Evolutionary conservation across 768 basidiomycete genomes (phyloP).

Genomic region (Leccinum disarticulatum): DNA sequence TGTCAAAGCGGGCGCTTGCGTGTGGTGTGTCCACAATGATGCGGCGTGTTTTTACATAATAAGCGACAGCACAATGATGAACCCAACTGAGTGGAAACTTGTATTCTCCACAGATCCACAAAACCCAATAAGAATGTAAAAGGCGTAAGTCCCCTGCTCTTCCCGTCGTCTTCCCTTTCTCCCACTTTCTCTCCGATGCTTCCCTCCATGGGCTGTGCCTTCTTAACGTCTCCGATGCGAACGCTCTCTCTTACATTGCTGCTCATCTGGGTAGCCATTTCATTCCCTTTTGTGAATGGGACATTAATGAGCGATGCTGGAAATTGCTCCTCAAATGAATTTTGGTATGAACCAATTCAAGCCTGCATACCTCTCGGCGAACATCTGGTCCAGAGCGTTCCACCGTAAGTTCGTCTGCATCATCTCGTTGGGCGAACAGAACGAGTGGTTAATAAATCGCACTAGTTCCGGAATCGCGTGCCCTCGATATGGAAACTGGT

Average conservation of each 20-base stretch:
- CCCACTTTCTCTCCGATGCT: constrained; percentile 2
- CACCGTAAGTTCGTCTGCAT: constrained; percentile 12
- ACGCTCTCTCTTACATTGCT: neutral
- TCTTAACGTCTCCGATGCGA: constrained; percentile 4
- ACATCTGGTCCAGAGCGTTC: constrained; percentile 5
- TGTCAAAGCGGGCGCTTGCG: constrained; percentile 1
- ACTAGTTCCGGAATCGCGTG: constrained; percentile 12
- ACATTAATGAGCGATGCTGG: constrained; percentile 7
- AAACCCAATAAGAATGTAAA: constrained; percentile 2
- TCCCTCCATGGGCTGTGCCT: constrained; percentile 6
- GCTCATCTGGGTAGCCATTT: constrained; percentile 7
- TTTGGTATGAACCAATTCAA: constrained; percentile 15
- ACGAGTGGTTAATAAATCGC: constrained; percentile 1
- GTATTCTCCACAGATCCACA: constrained; percentile 3
- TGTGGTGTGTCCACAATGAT: neutral
- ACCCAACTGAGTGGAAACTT: neutral
- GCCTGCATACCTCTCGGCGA: constrained; percentile 12
- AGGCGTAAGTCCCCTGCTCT: neutral
- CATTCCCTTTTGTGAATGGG: constrained; percentile 10
- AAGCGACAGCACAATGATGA: constrained; percentile 5
- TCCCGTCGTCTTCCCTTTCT: neutral
- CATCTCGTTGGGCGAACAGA: neutral
- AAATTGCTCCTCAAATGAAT: constrained; percentile 16
- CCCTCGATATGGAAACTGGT: constrained; percentile 9
- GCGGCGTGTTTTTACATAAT: neutral